Conservation (phyloP, 345 rosid genomes). For the Leavenworthia alabamica region DNA sequence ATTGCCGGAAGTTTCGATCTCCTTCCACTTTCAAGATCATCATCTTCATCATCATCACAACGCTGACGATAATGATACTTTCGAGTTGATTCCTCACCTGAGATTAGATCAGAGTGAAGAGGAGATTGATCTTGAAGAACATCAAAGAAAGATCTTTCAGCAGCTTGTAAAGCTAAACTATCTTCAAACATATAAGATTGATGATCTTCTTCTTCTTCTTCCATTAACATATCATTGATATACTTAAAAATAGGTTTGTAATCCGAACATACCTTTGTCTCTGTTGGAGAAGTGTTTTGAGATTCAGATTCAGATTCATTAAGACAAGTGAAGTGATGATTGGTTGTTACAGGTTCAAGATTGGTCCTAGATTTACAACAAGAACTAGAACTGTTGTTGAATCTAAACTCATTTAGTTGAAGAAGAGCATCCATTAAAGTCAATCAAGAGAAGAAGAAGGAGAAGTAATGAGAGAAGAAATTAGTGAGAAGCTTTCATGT, state of each 20-base stretch:
- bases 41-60: constrained; percentile 18
- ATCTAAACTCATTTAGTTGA: constrained; percentile 22
- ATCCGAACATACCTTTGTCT: constrained; percentile 26
- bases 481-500: not conserved
- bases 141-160: constrained; percentile 65
- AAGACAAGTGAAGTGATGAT: not conserved
- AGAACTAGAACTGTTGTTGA: constrained; percentile 25
- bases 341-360: constrained; percentile 9
- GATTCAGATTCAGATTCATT: constrained; percentile 20
- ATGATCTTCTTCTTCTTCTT: constrained; percentile 62
- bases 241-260: constrained; percentile 47
- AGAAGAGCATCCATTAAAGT: constrained; percentile 31
- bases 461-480: constrained; percentile 10
- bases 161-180: constrained; percentile 74
- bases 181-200: constrained; percentile 69
- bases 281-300: constrained; percentile 1
- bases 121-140: constrained; percentile 49
- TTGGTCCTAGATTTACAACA: constrained; percentile 26
- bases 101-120: constrained; percentile 20
- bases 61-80: constrained; percentile 1
- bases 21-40: constrained; percentile 7
- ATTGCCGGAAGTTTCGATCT: constrained; percentile 21
- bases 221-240: constrained; percentile 78
- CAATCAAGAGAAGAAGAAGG: constrained; percentile 8
- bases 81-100: not conserved